Base-by-base conservation (phyloP, 768 basidiomycete genomes). In the Mycena epipterygia region DNA sequence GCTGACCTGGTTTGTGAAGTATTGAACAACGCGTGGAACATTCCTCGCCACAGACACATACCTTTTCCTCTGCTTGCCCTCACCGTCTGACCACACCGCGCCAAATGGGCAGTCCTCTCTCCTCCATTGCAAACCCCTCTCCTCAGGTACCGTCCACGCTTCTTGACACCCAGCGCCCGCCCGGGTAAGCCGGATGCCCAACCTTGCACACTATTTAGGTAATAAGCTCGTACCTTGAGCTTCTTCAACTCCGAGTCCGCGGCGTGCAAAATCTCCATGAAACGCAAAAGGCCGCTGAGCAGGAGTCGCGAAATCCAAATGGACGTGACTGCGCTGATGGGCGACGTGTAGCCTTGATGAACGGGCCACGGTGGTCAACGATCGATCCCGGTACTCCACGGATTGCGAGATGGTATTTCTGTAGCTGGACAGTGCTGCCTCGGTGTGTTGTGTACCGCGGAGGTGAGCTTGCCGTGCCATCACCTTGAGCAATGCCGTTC, bases 1-100 rank as follows among this genome's bases (percentile, higher is more conserved):
- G 30, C 64, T 71, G 60, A 68, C 44, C 67, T 29, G 51, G 29
- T 58, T 71, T 53, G 46, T n/a, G 46, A 51, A 59, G 29, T 42
- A 63, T 64, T 62, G 51, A 55, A 9, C 44, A 62, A 48, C 52
- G 39, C 32, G 25, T 67, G 60, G 60, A 67, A 62, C 55, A 35
- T 71, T 71, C 65, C 21, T 51, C 70, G 70, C 70, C 70, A 71
- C 71, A 71, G 39, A 58, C 60, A 63, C 62, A 63, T 59, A 67
- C 57, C 65, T 59, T 51, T 12, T 37, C 23, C 30, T 13, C 25
- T 60, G 14, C n/a, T 9, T 33, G 39, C 33, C 60, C 33, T 60
- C 61, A 48, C 61, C 48, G 14, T 33, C 67, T 32, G 17, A 5
- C 33, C 21, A 12, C 33, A 41, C 66, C 21, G 23, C 59, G n/a